Evolutionary conservation across 768 basidiomycete species (phyloP).

Genomic region (Mycena crocata): DNA sequence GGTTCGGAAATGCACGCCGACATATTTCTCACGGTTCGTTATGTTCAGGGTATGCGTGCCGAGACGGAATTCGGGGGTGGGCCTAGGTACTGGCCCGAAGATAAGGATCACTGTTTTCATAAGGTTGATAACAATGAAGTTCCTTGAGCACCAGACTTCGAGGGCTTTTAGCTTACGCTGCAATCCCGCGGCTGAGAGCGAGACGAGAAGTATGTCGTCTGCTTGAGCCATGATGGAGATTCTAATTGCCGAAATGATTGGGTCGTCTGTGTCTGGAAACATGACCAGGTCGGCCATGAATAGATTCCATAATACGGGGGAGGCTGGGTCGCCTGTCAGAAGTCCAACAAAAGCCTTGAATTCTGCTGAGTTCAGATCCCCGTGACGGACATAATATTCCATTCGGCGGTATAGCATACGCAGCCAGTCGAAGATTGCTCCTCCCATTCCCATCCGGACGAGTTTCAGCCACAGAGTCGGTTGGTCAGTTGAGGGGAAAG

Average conservation of each 20-base stretch:
- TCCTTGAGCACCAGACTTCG: too few species aligned
- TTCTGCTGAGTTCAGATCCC: slow-evolving; percentile 12
- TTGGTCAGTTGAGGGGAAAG: slow-evolving; percentile 37
- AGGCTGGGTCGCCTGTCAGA: slow-evolving; percentile 41
- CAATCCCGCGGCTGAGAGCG: too few species aligned
- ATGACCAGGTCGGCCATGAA: slow-evolving; percentile 37
- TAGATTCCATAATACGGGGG: slow-evolving; percentile 39
- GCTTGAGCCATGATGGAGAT: too few species aligned
- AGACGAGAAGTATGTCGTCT: too few species aligned
- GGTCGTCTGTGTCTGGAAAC: slow-evolving; percentile 30
- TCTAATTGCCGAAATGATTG: background rate
- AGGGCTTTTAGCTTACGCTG: too few species aligned
- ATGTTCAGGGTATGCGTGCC: too few species aligned
- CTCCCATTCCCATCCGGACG: slow-evolving; percentile 16
- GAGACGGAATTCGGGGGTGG: too few species aligned
- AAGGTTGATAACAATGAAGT: too few species aligned
- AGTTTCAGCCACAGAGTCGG: slow-evolving; percentile 39
- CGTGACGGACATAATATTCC: slow-evolving; percentile 34
- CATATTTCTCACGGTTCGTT: too few species aligned
- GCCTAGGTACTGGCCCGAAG: too few species aligned
- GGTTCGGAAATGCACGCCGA: too few species aligned
- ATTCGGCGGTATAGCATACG: slow-evolving; percentile 25
- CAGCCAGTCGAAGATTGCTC: slow-evolving; percentile 24
- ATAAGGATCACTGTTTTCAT: too few species aligned
- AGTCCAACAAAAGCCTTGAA: slow-evolving; percentile 40